Base-by-base conservation (phyloP, 2,329 filamentous ascomycete species). In the Xylariales sp. region DNA sequence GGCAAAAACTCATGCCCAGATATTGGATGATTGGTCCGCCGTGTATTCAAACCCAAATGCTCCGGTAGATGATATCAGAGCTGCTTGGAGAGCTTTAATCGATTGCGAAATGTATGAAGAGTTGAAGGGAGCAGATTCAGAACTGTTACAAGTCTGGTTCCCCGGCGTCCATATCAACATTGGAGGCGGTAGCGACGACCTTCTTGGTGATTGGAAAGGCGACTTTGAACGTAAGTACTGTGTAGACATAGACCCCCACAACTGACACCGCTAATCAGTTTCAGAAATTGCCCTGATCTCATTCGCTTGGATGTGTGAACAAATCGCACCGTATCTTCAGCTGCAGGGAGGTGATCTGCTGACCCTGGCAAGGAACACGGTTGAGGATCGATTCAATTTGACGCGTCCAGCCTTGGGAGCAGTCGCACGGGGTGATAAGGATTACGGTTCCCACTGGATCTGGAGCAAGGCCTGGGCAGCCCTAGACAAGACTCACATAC, bases 91-190 rank as follows among this genome's bases (percentile, higher is more conserved):
- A 5, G 45, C 33, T 14, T 19, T 44, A 29, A 33, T 46, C 12
- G 45, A 46, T 32, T 44, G 35, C 22, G 42, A 47, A 21, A 47
- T 47, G 45, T 37, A 46, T 15, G 37, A 44, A 9, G 20, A 46
- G 12, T 34, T 46, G 4, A 31, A 42, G 3, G 34, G 31, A 6
- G 20, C 29, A 14, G 29, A 45, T 20, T 46, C 50, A 2, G 43
- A 62, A 19, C 54, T 76, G 20, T 62, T 66, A n/a, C 73, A 77
- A 52, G 69, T 71, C 7, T 78, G 74, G 74, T 77, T 77, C 42
- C 72, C 73, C 0, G 74, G 74, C 8, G 66, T 64, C 20, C 74
- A 78, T 49, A 63, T 66, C 8, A 73, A 76, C 42, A 58, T 75
- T 3, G 74, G 74, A 3, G 74, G 73, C 19, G 69, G 70, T 0